These are phyloP conservation scores for Effrenium voratum DNA, from an alignment of 73 alveolate genomes.

Conservation along the genomic window DNA sequence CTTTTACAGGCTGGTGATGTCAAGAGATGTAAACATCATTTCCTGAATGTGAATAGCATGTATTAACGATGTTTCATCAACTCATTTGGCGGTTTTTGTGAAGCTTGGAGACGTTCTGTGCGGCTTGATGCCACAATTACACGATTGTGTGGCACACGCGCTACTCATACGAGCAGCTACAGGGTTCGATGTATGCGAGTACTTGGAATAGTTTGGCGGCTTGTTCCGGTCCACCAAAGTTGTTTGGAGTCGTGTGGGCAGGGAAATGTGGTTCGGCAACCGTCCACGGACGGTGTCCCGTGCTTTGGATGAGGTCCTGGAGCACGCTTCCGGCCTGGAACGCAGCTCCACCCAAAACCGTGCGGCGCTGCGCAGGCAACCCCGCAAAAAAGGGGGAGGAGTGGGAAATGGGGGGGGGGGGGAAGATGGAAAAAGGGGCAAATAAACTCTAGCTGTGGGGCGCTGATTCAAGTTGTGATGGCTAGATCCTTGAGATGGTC, in stretches of 20 bases:
- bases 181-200: neutral
- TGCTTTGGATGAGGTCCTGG: slow-evolving; percentile 17
- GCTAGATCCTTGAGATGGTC: neutral
- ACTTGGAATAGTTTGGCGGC: neutral
- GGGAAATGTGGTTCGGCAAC: neutral
- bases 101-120: too few species aligned
- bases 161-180: neutral
- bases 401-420: too few species aligned
- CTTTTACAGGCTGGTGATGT: too few species aligned
- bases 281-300: neutral
- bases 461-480: neutral
- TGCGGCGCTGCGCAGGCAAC: slow-evolving; percentile 54
- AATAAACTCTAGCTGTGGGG: neutral
- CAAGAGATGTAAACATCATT: too few species aligned
- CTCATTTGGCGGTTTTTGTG: too few species aligned
- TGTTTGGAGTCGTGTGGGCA: neutral
- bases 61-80: too few species aligned
- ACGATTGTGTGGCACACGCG: neutral
- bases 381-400: too few species aligned
- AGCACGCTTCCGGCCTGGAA: slow-evolving; percentile 18
- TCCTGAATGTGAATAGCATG: too few species aligned
- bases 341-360: slow-evolving; percentile 79
- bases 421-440: neutral
- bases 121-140: neutral
- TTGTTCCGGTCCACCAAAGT: neutral